Evolutionary conservation across 1,284 basidiomycete genomes (phyloP), one percentile per base, ranked within the genome.

Genomic region (Sphaerobolus stellatus): DNA sequence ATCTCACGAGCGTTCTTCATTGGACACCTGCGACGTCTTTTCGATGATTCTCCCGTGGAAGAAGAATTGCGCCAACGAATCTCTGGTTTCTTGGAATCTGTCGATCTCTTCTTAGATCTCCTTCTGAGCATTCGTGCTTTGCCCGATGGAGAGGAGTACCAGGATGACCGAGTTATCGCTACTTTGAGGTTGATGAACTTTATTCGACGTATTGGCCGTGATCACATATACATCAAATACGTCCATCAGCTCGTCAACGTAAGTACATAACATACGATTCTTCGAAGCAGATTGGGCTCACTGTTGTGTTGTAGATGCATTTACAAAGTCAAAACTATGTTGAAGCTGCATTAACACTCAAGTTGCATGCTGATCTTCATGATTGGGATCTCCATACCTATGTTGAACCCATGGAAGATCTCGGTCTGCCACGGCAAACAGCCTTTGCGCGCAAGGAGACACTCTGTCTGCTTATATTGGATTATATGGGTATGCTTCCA

Each of bases 361-460:
- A 93, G 68, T 71, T 98, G 31, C 95, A 98, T 68, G 92, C 96
- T 27, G 94, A 98, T 67, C 77, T 97, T 4, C 92, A 97, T 65
- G 83, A 90, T 46, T 99, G 96, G 94, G 84, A 88, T 67, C 73
- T 88, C 18, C 84, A 84, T 57, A 78, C 84, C 0, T 88, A 92
- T 59, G 83, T 94, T 29, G 84, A 89, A 5, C 88, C 89, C 3
- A 92, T 94, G 84, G 84, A 86, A 64, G 91, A 92, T 57, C 80
- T 98, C 28, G 85, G 86, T 16, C 74, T 98, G 48, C 94, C 95
- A 1, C 87, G 92, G 33, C 96, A 99, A 68, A 94, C 90, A 1
- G 88, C 93, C 52, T 98, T 98, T 71, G 90, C 92, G 54, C 83
- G 96, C 47, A 98, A 97, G 68, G 96, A 98, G 71, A 92, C 91